These are phyloP conservation scores for Penicillium simplicissimum DNA, from an alignment of 495 filamentous ascomycete species.

Conservation along the genomic window DNA sequence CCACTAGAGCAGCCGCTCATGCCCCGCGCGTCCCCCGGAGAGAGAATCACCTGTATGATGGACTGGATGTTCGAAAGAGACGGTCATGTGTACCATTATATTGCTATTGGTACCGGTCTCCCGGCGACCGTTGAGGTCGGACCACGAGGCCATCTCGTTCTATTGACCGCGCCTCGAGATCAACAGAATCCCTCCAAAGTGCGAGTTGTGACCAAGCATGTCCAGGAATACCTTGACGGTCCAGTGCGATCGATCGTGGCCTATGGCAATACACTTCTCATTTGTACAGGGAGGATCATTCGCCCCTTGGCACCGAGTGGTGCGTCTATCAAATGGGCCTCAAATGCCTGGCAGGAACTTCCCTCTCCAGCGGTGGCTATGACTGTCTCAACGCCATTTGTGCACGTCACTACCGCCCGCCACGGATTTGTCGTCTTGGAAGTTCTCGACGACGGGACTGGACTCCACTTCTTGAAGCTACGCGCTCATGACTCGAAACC, in stretches of 20 bases:
- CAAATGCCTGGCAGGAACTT: slow-evolving; percentile 32
- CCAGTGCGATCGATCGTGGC: slow-evolving; percentile 48
- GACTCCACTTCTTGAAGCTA: slow-evolving; percentile 25
- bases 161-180: slow-evolving; percentile 36
- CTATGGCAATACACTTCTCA: slow-evolving; percentile 42
- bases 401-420: slow-evolving; percentile 47
- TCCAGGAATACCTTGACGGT: slow-evolving; percentile 32
- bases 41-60: slow-evolving; percentile 49
- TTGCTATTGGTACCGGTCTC: slow-evolving; percentile 47
- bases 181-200: slow-evolving; percentile 29
- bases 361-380: slow-evolving; percentile 47
- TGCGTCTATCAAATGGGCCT: slow-evolving; percentile 33
- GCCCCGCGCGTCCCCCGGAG: slow-evolving; percentile 35
- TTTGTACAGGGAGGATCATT: slow-evolving; percentile 40
- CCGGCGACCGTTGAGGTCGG: slow-evolving; percentile 16
- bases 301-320: slow-evolving; percentile 39
- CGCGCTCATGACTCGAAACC: slow-evolving; percentile 35
- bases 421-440: slow-evolving; percentile 44
- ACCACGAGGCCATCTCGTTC: slow-evolving; percentile 37
- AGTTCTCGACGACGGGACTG: slow-evolving; percentile 23
- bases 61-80: slow-evolving; percentile 49
- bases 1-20: slow-evolving; percentile 6
- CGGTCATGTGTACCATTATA: slow-evolving; percentile 47
- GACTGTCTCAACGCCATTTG: slow-evolving; percentile 36
- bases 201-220: slow-evolving; percentile 40